Conservation (phyloP, 2,329 filamentous ascomycete genomes). For the Onygena corvina region DNA sequence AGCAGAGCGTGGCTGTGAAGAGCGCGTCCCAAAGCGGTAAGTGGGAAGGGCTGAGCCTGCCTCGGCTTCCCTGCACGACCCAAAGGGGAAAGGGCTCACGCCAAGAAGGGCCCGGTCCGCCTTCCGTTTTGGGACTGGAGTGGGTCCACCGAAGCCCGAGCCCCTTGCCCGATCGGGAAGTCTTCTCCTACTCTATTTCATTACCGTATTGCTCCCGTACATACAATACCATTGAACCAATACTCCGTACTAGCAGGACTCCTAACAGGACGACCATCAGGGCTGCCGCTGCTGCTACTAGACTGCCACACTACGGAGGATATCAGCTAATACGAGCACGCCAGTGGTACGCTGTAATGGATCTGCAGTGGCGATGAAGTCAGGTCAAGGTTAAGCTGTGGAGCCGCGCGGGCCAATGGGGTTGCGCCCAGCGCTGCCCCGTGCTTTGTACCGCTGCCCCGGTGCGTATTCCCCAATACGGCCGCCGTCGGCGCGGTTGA, state of each 20-base stretch:
- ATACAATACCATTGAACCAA: no score
- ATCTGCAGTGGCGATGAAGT: no score
- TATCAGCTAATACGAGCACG: no score
- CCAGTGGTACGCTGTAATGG: no score
- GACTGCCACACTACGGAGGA: no score
- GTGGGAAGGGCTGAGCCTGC: constrained; percentile 5
- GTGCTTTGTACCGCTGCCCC: constrained; percentile 5
- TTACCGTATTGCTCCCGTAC: no score
- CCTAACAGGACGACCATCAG: no score
- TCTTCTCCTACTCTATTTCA: no score
- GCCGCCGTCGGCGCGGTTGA: neutral
- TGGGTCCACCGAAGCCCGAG: neutral
- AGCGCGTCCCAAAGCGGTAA: constrained; percentile 1
- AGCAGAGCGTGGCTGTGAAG: neutral
- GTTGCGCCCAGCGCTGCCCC: neutral
- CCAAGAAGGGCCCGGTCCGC: constrained; percentile 4
- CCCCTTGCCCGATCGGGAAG: neutral
- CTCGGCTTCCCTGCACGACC: neutral
- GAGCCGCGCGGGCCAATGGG: neutral
- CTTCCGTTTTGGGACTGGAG: constrained; percentile 1
- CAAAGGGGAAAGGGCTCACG: neutral
- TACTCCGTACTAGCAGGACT: no score
- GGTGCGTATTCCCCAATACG: constrained; percentile 6
- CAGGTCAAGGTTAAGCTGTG: neutral
- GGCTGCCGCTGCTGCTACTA: no score